Evolutionary conservation across 805 yeast genomes (phyloP).

Genomic region (Saturnispora kantuleensis): DNA sequence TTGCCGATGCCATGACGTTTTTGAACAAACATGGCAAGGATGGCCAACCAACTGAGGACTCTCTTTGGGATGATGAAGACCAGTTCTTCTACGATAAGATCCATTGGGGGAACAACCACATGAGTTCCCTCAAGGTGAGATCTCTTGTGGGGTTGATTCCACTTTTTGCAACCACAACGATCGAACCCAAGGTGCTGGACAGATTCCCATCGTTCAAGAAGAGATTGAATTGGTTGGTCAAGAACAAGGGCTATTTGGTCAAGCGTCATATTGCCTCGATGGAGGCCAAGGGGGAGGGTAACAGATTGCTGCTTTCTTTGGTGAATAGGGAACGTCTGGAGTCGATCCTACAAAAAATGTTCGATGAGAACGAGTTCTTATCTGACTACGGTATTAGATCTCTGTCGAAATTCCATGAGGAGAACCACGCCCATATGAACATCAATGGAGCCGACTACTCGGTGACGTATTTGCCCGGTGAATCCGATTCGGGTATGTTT

Average conservation of each 20-base stretch:
- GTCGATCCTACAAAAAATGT: conserved; percentile 67
- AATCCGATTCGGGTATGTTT: conserved; percentile 85
- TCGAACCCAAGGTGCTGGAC: conserved; percentile 74
- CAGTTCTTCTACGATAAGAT: conserved; percentile 87
- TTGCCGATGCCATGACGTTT: conserved; percentile 90
- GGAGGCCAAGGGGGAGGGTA: conserved; percentile 69
- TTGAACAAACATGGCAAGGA: conserved; percentile 29
- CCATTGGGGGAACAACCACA: conserved; percentile 60
- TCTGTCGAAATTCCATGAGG: conserved; percentile 73
- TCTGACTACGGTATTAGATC: conserved; percentile 84
- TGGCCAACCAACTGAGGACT: conserved; percentile 36
- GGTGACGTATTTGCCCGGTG: conserved; percentile 76
- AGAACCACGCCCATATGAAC: conserved; percentile 75
- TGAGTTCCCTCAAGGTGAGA: conserved; percentile 70
- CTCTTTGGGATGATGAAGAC: conserved; percentile 85
- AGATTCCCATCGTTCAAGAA: conserved; percentile 75
- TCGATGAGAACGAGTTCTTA: conserved; percentile 79
- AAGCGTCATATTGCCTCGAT: conserved; percentile 81
- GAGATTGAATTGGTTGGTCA: conserved; percentile 75
- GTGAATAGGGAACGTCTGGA: conserved; percentile 72
- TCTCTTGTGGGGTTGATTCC: conserved; percentile 91
- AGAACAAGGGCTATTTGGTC: conserved; percentile 58
- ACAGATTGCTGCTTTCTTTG: conserved; percentile 66
- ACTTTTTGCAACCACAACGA: conserved; percentile 75
- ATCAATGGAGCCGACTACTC: conserved; percentile 66